Conservation (phyloP, 2,329 filamentous ascomycete genomes). For the Trichophyton mentagrophytes region DNA sequence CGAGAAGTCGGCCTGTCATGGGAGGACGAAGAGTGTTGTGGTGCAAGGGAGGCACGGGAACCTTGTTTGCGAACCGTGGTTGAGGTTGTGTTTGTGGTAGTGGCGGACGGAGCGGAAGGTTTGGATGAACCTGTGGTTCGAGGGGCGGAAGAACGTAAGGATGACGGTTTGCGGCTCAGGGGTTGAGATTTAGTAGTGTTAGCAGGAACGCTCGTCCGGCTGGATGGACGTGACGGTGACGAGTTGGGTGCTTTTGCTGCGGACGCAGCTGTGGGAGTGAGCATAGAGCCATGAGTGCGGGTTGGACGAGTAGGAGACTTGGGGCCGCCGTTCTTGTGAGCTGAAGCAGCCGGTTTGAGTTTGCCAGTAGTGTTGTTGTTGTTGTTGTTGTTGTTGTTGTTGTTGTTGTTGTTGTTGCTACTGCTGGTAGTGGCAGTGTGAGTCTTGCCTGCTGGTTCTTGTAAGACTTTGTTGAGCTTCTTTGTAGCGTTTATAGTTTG, state of each 20-base stretch:
- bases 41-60: slow-evolving; percentile 18
- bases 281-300: slow-evolving; percentile 30
- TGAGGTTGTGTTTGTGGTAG: not conserved
- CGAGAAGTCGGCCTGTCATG: slow-evolving; percentile 30
- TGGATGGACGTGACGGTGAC: slow-evolving; percentile 17
- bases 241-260: slow-evolving; percentile 21
- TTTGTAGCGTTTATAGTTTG: slow-evolving; percentile 5
- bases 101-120: slow-evolving; percentile 2
- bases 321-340: slow-evolving; percentile 12
- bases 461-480: slow-evolving; percentile 18
- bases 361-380: slow-evolving; percentile 8
- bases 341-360: not conserved
- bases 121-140: slow-evolving; percentile 9
- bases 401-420: not conserved
- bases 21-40: slow-evolving; percentile 8
- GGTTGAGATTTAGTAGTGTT: slow-evolving; percentile 11
- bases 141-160: slow-evolving; percentile 12
- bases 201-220: slow-evolving; percentile 18
- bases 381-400: not conserved
- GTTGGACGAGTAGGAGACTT: slow-evolving; percentile 30
- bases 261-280: slow-evolving; percentile 30
- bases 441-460: slow-evolving; percentile 17
- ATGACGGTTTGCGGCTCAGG: slow-evolving; percentile 20
- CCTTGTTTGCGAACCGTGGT: slow-evolving; percentile 18
- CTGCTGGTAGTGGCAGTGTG: not conserved